Base-by-base conservation (phyloP, 2,329 filamentous ascomycete genomes). In the Hypoxylon sp. region DNA sequence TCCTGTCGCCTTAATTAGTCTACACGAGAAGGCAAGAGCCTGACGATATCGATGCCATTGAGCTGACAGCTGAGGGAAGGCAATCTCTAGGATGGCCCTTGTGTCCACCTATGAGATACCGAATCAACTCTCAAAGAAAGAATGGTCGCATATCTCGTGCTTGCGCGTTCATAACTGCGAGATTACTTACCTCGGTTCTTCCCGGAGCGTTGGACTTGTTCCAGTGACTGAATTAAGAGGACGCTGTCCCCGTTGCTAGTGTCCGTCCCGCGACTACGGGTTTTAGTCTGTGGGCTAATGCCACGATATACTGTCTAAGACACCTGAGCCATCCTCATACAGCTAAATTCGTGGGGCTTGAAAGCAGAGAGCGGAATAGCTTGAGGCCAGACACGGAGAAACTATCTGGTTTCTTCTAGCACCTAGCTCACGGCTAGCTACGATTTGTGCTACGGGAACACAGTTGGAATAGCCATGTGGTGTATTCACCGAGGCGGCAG, bases 261-360 rank as follows among this genome's bases (percentile, higher is more conserved):
- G 51, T 40, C 58, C 54, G 51, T 65, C 33, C 66, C 66, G 59
- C 58, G 28, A 49, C 56, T 55, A 60, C 52, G 59, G 66, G 49
- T 58, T 60, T 68, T 66, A 64, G 59, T 64, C 22, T 44, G 30
- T 48, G 52, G 44, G 32, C 66, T 64, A 66, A 63, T 56, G 63
- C 63, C 66, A 64, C 63, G 66, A 68, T 68, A 58, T 58, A 26
- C 33, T 67, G 65, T 68, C 65, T 68, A 60, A 68, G 65, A 68
- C 65, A 68, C 30, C 18, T 52, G 42, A 67, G 38, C 40, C 56
- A 61, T 54, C 46, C 57, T 57, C 63, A 66, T 63, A 53, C 36
- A 54, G 63, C 48, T 68, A 68, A n/a, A 61, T 44, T 36, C 55
- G 59, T 61, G 62, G 63, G 63, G 66, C 59, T 44, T 52, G 20